Conservation (phyloP, 768 basidiomycete genomes). For the Auriscalpium orientale region DNA sequence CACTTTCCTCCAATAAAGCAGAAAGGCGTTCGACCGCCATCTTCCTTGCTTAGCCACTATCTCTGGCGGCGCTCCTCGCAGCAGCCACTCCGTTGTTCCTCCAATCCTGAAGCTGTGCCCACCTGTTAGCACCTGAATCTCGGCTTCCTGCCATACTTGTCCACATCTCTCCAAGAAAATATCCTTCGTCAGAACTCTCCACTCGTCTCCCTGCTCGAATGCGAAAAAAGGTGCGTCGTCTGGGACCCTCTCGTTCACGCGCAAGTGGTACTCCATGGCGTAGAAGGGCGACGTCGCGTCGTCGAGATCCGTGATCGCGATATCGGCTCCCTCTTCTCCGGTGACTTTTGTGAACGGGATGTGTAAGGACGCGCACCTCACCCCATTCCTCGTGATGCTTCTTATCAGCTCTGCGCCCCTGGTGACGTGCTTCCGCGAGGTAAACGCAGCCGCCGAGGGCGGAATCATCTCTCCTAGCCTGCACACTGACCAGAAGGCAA, state of each 20-base stretch:
- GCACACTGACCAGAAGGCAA: slow-evolving; percentile 28
- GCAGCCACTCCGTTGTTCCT: not conserved
- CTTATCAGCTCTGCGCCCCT: not conserved
- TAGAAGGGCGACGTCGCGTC: slow-evolving; percentile 10
- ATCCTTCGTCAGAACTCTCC: slow-evolving; percentile 1
- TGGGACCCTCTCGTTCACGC: slow-evolving; percentile 1
- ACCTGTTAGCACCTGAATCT: not conserved
- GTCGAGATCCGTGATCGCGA: slow-evolving; percentile 18
- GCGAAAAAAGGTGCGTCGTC: not conserved
- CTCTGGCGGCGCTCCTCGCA: not conserved
- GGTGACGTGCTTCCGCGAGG: not conserved
- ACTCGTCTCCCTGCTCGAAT: not conserved
- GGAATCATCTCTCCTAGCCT: slow-evolving; percentile 15
- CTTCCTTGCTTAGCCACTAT: not conserved
- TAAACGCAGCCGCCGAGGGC: not conserved
- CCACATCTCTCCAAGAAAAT: slow-evolving; percentile 1
- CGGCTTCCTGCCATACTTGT: not conserved
- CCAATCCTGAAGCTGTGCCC: not conserved
- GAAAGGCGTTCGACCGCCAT: not conserved
- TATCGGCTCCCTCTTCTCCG: slow-evolving; percentile 17
- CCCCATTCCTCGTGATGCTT: not conserved
- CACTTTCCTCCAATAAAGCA: not conserved
- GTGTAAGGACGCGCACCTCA: slow-evolving; percentile 15
- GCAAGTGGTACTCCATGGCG: slow-evolving; percentile 21
- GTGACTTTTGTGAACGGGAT: slow-evolving; percentile 34